A percentile compares a stretch with the other conserved stretches of the same genome.
These are phyloP conservation scores for Rhizopogon vulgaris DNA, from an alignment of 768 basidiomycete genomes.

Conservation along the genomic window DNA sequence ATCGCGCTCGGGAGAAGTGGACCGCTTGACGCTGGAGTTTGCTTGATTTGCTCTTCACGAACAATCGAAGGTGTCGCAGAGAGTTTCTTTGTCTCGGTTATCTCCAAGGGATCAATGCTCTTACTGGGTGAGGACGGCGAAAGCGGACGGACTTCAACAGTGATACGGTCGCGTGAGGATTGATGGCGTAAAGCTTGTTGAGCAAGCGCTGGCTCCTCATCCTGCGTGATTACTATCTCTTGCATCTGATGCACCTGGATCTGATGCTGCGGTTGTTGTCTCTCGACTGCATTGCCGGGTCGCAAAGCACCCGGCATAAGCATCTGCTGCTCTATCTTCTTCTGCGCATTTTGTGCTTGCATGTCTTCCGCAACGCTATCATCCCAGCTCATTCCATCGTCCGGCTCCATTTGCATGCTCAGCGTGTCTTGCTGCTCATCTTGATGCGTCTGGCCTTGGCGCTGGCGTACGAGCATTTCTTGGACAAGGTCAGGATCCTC, in stretches of 20 bases:
- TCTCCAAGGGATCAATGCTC: conserved; percentile 61
- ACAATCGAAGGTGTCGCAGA: conserved; percentile 76
- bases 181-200: conserved; percentile 34
- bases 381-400: conserved; percentile 89
- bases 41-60: conserved; percentile 39
- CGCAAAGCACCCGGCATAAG: conserved; percentile 29
- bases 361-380: conserved; percentile 55
- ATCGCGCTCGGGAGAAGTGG: conserved; percentile 33
- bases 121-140: conserved; percentile 23
- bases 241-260: conserved; percentile 15
- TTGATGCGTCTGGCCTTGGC: conserved; percentile 29
- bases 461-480: conserved; percentile 40
- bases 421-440: conserved; percentile 24
- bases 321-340: conserved; percentile 16
- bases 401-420: conserved; percentile 52
- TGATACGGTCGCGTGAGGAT: conserved; percentile 44
- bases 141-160: conserved; percentile 19
- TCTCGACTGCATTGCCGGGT: conserved; percentile 24
- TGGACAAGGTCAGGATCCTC: conserved; percentile 60
- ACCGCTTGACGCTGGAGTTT: conserved; percentile 8
- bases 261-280: conserved; percentile 21
- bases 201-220: conserved; percentile 23
- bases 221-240: conserved; percentile 22
- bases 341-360: conserved; percentile 28
- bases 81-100: conserved; percentile 68